Evolutionary conservation across 2,329 filamentous ascomycete species (phyloP), one percentile per base, ranked within the genome.

Genomic region (Xylaria sp.): DNA sequence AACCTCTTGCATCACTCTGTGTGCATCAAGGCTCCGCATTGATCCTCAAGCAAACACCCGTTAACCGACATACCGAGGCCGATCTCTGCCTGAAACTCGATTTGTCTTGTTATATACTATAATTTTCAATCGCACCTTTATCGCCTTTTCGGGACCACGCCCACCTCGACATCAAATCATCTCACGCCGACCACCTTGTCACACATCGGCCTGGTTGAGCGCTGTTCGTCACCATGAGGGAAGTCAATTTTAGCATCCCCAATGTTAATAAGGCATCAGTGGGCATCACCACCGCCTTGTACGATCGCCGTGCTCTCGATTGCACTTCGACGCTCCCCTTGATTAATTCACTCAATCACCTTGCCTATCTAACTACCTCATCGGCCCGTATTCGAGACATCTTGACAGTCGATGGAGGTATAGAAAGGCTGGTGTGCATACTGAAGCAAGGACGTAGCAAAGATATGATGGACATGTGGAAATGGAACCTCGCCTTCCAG

Each of bases 381-480:
- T 99, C 95, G 2, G 94, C 94, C 66, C 92, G 95, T 66, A 99
- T 99, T 77, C 89, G 95, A 72, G 95, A 99, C 76, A 99, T 99
- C 67, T 86, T 99, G 68, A 98, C 94, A 60, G 92, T 99, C 80
- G 95, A 99, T 90, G 95, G 95, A 78, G 95, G 95, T 66, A 95
- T 99, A 77, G 95, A 99, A 82, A 84, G 94, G 68, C 83, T 99
- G 70, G 92, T 99, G 76, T 97, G 93, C 85, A 97, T 99, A 74
- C 87, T 99, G 77, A 99, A 99, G 79, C 92, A 97, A 79, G 95
- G 95, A 67, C 87, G 95, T 75, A 97, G 92, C 80, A 96, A 94
- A 79, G 94, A 99, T 77, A 90, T 97, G 89, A 97, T 98, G 94
- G 94, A 97, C 77, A 97, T 97, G 92, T 99, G 95, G 95, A 98